A percentile compares a stretch with the other conserved stretches of the same genome.
Conservation (phyloP, 2,329 filamentous ascomycete species). For the Colletotrichum tabaci region DNA sequence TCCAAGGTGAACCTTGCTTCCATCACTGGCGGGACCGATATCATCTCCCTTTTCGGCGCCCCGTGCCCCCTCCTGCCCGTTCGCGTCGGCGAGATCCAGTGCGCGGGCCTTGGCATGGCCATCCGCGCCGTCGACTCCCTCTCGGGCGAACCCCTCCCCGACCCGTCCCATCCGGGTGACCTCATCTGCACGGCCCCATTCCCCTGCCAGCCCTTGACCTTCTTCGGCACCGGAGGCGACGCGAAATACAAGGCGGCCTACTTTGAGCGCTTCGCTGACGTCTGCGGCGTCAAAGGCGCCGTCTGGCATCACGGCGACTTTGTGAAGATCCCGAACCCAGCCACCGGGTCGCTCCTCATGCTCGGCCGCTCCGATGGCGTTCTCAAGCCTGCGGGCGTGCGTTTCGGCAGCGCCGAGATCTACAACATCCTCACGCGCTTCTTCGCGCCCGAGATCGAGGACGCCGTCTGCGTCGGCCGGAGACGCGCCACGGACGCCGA, state of each 20-base stretch:
- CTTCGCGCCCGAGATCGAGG: conserved; percentile 83
- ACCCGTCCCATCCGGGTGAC: conserved; percentile 82
- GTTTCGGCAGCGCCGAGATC: conserved; percentile 95
- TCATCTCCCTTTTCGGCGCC: conserved; percentile 93
- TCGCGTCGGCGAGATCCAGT: conserved; percentile 81
- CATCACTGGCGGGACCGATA: conserved; percentile 97
- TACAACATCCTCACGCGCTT: conserved; percentile 93
- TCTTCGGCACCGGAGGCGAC: conserved; percentile 82
- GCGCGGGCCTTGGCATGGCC: conserved; percentile 85
- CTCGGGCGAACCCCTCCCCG: conserved; percentile 67
- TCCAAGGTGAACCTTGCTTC: conserved; percentile 86
- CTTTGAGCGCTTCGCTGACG: conserved; percentile 82
- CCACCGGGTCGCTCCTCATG: conserved; percentile 88
- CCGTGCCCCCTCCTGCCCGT: conserved; percentile 84
- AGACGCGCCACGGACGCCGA: conserved; percentile 80
- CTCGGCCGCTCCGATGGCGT: conserved; percentile 93
- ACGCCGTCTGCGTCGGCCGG: conserved; percentile 89
- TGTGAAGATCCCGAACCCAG: conserved; percentile 75
- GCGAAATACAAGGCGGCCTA: conserved; percentile 88
- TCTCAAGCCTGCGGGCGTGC: conserved; percentile 90
- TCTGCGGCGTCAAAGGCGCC: conserved; percentile 55
- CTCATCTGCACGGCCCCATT: conserved; percentile 90
- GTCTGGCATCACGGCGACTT: conserved; percentile 98
- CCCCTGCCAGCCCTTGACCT: conserved; percentile 90
- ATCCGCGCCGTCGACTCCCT: conserved; percentile 72